phyloP scores from a whole-genome alignment of 1,284 basidiomycete species.

The Mycena citricolor region DNA sequence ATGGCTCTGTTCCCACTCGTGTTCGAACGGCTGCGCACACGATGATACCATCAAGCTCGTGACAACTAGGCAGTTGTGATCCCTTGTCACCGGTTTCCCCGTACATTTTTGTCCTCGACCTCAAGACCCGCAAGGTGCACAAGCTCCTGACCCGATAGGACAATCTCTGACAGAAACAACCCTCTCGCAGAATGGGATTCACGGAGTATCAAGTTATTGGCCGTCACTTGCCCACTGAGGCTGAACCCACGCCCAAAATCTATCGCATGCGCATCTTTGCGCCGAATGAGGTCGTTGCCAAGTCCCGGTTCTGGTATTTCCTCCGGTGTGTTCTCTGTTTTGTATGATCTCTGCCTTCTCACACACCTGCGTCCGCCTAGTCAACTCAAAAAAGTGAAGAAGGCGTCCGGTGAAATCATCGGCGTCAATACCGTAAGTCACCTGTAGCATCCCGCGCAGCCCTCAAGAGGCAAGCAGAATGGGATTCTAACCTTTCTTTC shows the following conservation, averaged over 20 bases:
- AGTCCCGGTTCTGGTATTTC: slow-evolving; percentile 99
- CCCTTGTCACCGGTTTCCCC: no score
- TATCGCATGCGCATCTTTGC: slow-evolving; percentile 99
- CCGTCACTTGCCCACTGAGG: slow-evolving; percentile 93
- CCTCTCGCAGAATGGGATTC: slow-evolving; percentile 43
- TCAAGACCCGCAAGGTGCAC: no score
- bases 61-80: no score
- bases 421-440: slow-evolving; percentile 94
- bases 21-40: no score
- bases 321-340: slow-evolving; percentile 57
- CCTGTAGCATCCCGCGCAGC: slow-evolving; percentile 64
- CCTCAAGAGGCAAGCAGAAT: slow-evolving; percentile 83
- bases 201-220: slow-evolving; percentile 97
- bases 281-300: slow-evolving; percentile 97
- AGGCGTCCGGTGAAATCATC: slow-evolving; percentile 98
- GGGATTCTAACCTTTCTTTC: slow-evolving; percentile 44
- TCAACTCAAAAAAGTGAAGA: slow-evolving; percentile 99
- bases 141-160: no score
- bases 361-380: slow-evolving; percentile 43
- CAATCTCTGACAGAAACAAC: no score
- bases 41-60: no score
- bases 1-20: no score
- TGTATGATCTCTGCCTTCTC: slow-evolving; percentile 1
- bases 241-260: slow-evolving; percentile 92
- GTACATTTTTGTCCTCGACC: no score